phyloP scores from a whole-genome alignment of 768 basidiomycete genomes.

The Serendipita sp. region DNA sequence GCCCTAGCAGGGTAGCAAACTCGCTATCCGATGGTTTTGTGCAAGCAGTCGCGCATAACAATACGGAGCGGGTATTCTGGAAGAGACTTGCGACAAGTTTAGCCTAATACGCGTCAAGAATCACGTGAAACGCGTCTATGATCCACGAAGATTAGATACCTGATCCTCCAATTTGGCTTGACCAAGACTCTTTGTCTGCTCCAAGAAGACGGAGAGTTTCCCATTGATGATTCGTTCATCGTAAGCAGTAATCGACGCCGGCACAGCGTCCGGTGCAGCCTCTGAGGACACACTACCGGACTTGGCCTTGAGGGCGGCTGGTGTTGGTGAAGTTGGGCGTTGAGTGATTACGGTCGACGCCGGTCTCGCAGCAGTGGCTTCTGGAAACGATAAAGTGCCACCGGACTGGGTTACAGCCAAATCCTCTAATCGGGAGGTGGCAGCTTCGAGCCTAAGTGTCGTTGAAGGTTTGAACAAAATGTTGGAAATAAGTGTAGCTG shows the following conservation, averaged over 20 bases:
- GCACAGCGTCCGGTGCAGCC: conserved; percentile 22
- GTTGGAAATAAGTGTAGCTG: not conserved
- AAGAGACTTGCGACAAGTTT: conserved; percentile 51
- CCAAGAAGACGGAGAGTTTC: conserved; percentile 57
- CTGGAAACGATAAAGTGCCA: conserved; percentile 12
- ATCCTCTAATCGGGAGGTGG: conserved; percentile 88
- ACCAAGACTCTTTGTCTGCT: conserved; percentile 56
- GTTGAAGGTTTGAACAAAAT: not conserved
- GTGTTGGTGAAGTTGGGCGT: conserved; percentile 24
- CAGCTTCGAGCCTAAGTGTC: conserved; percentile 65
- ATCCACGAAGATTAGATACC: conserved; percentile 30
- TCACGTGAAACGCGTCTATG: not conserved
- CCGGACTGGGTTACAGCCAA: conserved; percentile 38
- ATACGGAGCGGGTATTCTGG: conserved; percentile 46
- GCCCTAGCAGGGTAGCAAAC: conserved; percentile 43
- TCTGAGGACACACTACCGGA: conserved; percentile 22
- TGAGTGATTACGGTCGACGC: conserved; percentile 8
- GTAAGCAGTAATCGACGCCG: conserved; percentile 54
- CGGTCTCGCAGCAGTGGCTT: conserved; percentile 13
- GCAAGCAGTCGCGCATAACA: conserved; percentile 55
- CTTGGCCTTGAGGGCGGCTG: conserved; percentile 20
- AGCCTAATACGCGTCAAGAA: conserved; percentile 31
- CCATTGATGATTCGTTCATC: conserved; percentile 58
- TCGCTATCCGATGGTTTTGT: conserved; percentile 57
- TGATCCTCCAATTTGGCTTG: conserved; percentile 58